These are phyloP conservation scores for Leishmania tarentolae DNA, from an alignment of 208 protist genomes.

Conservation along the genomic window DNA sequence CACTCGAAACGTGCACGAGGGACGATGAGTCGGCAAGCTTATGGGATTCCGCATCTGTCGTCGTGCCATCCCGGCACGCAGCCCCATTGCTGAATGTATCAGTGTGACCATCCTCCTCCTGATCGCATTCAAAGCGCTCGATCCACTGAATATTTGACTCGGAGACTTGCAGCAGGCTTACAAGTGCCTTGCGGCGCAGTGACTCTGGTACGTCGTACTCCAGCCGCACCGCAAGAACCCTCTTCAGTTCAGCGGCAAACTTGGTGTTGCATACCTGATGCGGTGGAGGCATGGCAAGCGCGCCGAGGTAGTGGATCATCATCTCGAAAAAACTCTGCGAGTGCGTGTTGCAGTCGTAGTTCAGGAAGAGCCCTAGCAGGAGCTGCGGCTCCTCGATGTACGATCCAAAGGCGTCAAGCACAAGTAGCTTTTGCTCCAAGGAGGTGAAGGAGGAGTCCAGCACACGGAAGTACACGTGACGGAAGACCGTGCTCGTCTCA, in stretches of 20 bases:
- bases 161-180: constrained; percentile 67
- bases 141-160: constrained; percentile 89
- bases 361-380: constrained; percentile 96
- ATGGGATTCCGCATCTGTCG: background rate
- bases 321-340: constrained; percentile 94
- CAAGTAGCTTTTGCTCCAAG: constrained; percentile 88
- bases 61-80: background rate
- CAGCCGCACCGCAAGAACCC: constrained; percentile 41
- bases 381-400: constrained; percentile 95
- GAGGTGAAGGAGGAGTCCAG: constrained; percentile 87
- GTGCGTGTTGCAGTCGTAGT: constrained; percentile 98
- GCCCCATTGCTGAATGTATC: background rate
- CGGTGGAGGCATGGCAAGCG: constrained; percentile 43
- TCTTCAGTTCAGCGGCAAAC: constrained; percentile 34
- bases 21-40: background rate
- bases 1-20: background rate
- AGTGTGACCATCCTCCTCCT: constrained; percentile 15
- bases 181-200: constrained; percentile 62
- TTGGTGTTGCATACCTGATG: constrained; percentile 28
- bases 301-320: constrained; percentile 92
- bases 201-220: constrained; percentile 56
- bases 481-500: constrained; percentile 94
- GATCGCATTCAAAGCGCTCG: constrained; percentile 75
- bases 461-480: constrained; percentile 92
- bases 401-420: constrained; percentile 85